Evolutionary conservation across 495 filamentous ascomycete genomes (phyloP), one percentile per base, ranked within the genome.

Genomic region (Bacidia gigantensis): DNA sequence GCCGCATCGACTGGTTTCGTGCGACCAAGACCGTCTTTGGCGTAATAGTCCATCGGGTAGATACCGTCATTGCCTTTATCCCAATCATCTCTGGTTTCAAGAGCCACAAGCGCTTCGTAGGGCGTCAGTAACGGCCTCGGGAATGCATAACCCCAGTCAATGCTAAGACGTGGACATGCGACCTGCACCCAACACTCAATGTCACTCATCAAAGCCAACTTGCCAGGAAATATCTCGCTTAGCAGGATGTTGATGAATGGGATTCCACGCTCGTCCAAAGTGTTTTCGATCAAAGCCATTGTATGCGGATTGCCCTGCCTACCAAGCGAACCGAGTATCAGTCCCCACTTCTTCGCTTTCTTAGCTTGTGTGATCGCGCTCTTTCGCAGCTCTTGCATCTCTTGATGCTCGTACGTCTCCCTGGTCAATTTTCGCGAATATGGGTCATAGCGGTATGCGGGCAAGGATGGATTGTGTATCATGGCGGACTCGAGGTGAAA

Each of bases 1-100:
- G 41, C 23, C 24, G 55, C 22, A 17, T 53, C 49, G 2, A 26
- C 65, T 39, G 73, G 73, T 64, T 69, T 86, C 22, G 83, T 87
- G 62, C 93, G 78, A 12, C 92, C 92, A 32, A 98, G 65, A 0
- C 92, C 92, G 11, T 95, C 87, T 64, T 84, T 92, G 0, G 81
- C 87, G 72, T 98, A 98, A 57, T 92, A 98, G 67, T 97, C 89
- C 92, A 98, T 98, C 3, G 87, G 87, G 66, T 98, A 98, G n/a
- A 89, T 75, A 3, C 78, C 83, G 14, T 71, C 69, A 53, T 82
- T 80, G 18, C 64, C 70, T 46, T 70, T 70, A 11, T 77, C 75
- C 90, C 90, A 95, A 49, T 80, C 81, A 54, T 90, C 74, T 58
- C 74, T 77, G 49, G 79, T 77, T 2, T 83, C 86, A 42, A 98